These are phyloP conservation scores for Casuarina glauca DNA, from an alignment of 306 rosid species.

Conservation along the genomic window DNA sequence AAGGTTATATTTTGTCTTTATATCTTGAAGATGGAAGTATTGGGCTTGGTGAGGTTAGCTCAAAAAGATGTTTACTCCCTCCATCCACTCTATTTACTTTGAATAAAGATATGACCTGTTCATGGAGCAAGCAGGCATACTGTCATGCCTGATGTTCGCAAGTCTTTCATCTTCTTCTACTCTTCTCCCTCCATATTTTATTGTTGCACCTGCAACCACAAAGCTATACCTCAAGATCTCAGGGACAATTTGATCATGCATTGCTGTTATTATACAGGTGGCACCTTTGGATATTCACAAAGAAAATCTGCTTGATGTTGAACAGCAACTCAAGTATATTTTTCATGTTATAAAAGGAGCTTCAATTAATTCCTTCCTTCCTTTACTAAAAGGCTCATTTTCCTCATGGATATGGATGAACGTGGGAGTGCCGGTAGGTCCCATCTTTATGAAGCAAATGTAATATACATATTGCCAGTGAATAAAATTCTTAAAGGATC, in stretches of 20 bases:
- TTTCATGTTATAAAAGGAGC: constrained; percentile 57
- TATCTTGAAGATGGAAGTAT: constrained; percentile 79
- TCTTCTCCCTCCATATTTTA: background rate
- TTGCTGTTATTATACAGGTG: constrained; percentile 56
- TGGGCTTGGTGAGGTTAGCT: constrained; percentile 94
- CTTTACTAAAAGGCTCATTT: constrained; percentile 77
- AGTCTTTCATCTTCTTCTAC: background rate
- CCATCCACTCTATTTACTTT: background rate
- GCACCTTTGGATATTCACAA: constrained; percentile 71
- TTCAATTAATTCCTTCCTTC: constrained; percentile 55
- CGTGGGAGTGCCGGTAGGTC: constrained; percentile 77
- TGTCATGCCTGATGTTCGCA: background rate
- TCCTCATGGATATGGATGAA: constrained; percentile 81
- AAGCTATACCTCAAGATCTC: background rate
- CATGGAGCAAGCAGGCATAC: background rate
- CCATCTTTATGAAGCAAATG: constrained; percentile 19
- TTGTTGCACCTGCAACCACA: background rate
- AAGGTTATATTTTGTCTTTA: constrained; percentile 79
- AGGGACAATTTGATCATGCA: background rate
- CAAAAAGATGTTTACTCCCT: constrained; percentile 10
- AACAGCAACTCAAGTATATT: constrained; percentile 83
- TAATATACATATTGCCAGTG: background rate
- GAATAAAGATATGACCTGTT: background rate
- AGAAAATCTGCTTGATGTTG: constrained; percentile 76
- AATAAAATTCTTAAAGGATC: background rate